Percentiles rank a stretch among this genome's conserved stretches.
phyloP scores from a whole-genome alignment of 2,329 filamentous ascomycete species.

The Exophiala sp. region DNA sequence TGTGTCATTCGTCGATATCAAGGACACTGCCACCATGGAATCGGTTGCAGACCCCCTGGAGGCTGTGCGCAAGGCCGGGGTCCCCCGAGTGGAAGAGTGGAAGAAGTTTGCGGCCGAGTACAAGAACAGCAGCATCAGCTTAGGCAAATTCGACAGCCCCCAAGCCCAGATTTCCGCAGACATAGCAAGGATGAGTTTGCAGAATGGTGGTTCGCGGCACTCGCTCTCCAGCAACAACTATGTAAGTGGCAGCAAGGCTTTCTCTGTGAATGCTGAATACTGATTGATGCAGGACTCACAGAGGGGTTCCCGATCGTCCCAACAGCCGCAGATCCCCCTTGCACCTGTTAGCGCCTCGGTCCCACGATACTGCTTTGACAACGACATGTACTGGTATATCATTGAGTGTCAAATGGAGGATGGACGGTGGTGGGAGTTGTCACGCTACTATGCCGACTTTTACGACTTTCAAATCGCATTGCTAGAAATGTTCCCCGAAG shows the following conservation, averaged over 20 bases:
- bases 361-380: conserved; percentile 87
- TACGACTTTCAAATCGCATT: conserved; percentile 98
- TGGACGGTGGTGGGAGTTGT: conserved; percentile 85
- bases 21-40: conserved; percentile 83
- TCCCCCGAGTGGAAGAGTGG: conserved; percentile 96
- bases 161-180: conserved; percentile 58
- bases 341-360: conserved; percentile 79
- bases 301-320: conserved; percentile 29
- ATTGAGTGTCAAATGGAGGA: conserved; percentile 89
- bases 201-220: conserved; percentile 35
- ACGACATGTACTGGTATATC: conserved; percentile 98
- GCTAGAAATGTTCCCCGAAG: conserved; percentile 81
- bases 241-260: conserved; percentile 31
- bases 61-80: conserved; percentile 79
- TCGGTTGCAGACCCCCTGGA: conserved; percentile 75
- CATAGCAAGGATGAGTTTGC: conserved; percentile 74
- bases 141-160: conserved; percentile 72
- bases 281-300: conserved; percentile 34
- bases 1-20: conserved; percentile 92
- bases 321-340: conserved; percentile 49
- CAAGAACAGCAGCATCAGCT: conserved; percentile 96
- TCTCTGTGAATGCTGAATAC: conserved; percentile 34
- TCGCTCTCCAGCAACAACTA: conserved; percentile 25
- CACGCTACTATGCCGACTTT: conserved; percentile 95
- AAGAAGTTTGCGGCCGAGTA: conserved; percentile 99